Percentiles rank a stretch among this genome's conserved stretches.
These are phyloP conservation scores for Akanthomyces muscarius DNA, from an alignment of 2,329 filamentous ascomycete genomes.

Conservation along the genomic window DNA sequence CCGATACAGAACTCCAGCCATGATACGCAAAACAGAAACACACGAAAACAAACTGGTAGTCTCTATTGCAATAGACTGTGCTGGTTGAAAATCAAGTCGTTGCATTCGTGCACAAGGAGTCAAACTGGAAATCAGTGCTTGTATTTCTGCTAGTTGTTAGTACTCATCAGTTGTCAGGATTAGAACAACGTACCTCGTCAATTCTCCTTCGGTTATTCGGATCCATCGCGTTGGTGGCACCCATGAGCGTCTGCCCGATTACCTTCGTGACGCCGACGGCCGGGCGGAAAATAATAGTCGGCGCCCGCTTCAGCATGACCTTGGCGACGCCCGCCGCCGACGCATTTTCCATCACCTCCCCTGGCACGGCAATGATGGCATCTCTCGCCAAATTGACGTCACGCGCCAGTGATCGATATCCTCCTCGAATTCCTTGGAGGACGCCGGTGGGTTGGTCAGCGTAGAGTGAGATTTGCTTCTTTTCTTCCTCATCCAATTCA, in stretches of 20 bases:
- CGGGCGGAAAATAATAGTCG: conserved; percentile 88
- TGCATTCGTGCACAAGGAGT: neutral
- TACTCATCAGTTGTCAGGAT: neutral
- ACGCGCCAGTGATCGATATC: conserved; percentile 75
- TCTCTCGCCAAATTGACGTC: conserved; percentile 85
- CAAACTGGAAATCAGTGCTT: conserved; percentile 6
- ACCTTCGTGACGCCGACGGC: conserved; percentile 87
- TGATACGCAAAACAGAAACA: neutral
- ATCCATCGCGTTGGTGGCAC: conserved; percentile 89
- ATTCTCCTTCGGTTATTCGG: conserved; percentile 73
- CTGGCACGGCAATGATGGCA: conserved; percentile 90
- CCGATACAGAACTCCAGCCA: neutral
- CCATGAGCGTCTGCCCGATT: conserved; percentile 82
- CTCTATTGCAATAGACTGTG: neutral
- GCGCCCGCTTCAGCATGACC: conserved; percentile 75
- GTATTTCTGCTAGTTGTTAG: conserved; percentile 17
- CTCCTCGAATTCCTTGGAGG: conserved; percentile 77
- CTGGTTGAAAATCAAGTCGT: neutral
- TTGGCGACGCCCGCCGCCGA: conserved; percentile 75
- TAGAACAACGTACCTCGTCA: conserved; percentile 68
- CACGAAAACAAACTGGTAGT: neutral
- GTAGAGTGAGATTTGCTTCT: conserved; percentile 81
- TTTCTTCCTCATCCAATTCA: conserved; percentile 62
- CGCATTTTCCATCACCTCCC: conserved; percentile 81
- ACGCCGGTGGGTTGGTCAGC: conserved; percentile 91